A percentile compares a stretch with the other conserved stretches of the same genome.
phyloP scores from a whole-genome alignment of 345 rosid species.

The Corchorus capsularis region DNA sequence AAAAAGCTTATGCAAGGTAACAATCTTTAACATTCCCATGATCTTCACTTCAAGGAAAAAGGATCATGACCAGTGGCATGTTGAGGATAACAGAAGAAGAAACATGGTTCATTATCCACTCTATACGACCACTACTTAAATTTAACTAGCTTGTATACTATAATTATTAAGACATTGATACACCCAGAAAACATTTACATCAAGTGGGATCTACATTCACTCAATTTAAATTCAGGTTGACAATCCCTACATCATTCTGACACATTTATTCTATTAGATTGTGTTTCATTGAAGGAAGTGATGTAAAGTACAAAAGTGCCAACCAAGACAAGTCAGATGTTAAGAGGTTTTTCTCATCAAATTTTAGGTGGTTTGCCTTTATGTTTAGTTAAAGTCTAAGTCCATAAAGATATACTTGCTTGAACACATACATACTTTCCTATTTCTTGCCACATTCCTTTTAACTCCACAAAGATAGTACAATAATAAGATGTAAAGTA shows the following conservation, averaged over 20 bases:
- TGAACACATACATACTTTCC: background rate
- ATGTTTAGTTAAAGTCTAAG: background rate
- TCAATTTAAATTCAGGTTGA: background rate
- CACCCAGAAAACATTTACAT: background rate
- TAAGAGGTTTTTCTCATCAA: background rate
- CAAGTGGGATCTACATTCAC: background rate
- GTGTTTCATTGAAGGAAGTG: slow-evolving; percentile 1
- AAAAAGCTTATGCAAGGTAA: background rate
- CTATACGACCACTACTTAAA: background rate
- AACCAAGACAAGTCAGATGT: background rate
- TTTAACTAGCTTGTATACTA: background rate
- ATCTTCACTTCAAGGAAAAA: background rate
- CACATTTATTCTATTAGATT: background rate
- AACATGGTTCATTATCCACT: background rate
- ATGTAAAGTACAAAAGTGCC: background rate
- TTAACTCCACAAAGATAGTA: background rate
- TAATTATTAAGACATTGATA: background rate
- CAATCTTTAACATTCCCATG: background rate
- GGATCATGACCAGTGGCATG: background rate
- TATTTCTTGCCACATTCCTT: background rate
- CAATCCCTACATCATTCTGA: background rate
- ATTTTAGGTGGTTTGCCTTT: background rate
- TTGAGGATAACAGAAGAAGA: background rate
- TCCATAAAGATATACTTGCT: background rate
- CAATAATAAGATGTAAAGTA: background rate